These are phyloP conservation scores for Cystobasidium ongulense DNA, from an alignment of 768 basidiomycete species.

Conservation along the genomic window DNA sequence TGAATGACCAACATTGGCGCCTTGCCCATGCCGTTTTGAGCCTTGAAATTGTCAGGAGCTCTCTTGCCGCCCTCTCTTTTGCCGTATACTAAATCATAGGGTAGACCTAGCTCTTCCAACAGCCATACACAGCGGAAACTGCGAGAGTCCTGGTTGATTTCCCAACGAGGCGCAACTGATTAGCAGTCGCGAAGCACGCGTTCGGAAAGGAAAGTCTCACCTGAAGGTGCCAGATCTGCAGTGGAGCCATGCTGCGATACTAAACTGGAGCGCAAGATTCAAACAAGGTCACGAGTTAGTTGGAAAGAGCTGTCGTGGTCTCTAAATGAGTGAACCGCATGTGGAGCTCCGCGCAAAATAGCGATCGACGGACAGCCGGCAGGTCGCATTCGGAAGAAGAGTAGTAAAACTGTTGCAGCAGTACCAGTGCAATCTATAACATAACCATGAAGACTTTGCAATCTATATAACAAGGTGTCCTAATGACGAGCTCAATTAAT, in stretches of 20 bases:
- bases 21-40: constrained; percentile 15
- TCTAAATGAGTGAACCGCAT: too few relatives aligned
- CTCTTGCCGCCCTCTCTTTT: constrained; percentile 21
- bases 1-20: constrained; percentile 20
- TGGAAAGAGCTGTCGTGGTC: too few relatives aligned
- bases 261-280: too few relatives aligned
- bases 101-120: constrained; percentile 10
- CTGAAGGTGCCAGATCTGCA: constrained; percentile 22
- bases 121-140: constrained; percentile 27
- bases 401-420: too few relatives aligned
- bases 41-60: constrained; percentile 27
- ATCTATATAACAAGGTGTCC: neutral
- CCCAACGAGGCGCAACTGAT: neutral
- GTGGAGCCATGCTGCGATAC: constrained; percentile 14
- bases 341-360: neutral
- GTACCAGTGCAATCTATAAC: too few relatives aligned
- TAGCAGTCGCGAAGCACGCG: neutral
- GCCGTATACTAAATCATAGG: constrained; percentile 18
- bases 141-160: constrained; percentile 17
- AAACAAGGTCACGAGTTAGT: too few relatives aligned
- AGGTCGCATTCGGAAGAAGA: too few relatives aligned
- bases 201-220: neutral
- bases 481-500: neutral
- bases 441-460: neutral
- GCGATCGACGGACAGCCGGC: too few relatives aligned